Evolutionary conservation across 2,329 filamentous ascomycete genomes (phyloP), one percentile per base, ranked within the genome.

Genomic region (Fusarium nematophilum): DNA sequence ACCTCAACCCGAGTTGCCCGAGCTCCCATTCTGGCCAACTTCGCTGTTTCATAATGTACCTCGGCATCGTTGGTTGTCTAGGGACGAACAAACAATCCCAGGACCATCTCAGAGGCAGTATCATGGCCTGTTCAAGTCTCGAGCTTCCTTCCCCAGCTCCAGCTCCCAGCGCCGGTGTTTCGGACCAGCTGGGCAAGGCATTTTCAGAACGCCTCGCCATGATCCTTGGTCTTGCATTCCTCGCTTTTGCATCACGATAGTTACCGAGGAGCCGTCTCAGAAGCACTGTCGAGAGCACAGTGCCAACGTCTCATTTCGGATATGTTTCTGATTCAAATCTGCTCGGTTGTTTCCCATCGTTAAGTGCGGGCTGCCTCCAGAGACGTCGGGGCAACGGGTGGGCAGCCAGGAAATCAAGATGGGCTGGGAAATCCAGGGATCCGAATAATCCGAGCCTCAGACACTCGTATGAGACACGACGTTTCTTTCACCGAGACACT

Each of bases 131-230:
- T 47, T 46, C 8, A 46, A 46, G 26, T 30, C 49, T 49, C 14
- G 4, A 31, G 23, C 34, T 34, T 33, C 14, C 21, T 44, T 31
- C 37, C 31, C 52, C 45, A 53, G 44, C 53, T 47, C 45, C 43
- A 49, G 37, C 49, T 44, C 15, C 23, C 37, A 50, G 47, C 56
- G 18, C 59, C 59, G 36, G 52, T 43, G 62, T 65, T 67, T 65
- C 62, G 54, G 26, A 26, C 17, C 40, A 18, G 30, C 25, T 52
- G 43, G 50, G 17, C 50, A 53, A 48, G 38, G 45, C 53, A 44
- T 51, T 47, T 50, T 48, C 31, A 27, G 40, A 33, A 27, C 33
- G 46, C 45, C 25, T 43, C 23, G 18, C 45, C 36, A 30, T 48
- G 49, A 27, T 31, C 15, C 17, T 17, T 36, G 15, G 40, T 38